Percentiles rank a stretch among this genome's conserved stretches.
Conservation (phyloP, 371 early-diverging fungal species). For the Mortierella sp. region DNA sequence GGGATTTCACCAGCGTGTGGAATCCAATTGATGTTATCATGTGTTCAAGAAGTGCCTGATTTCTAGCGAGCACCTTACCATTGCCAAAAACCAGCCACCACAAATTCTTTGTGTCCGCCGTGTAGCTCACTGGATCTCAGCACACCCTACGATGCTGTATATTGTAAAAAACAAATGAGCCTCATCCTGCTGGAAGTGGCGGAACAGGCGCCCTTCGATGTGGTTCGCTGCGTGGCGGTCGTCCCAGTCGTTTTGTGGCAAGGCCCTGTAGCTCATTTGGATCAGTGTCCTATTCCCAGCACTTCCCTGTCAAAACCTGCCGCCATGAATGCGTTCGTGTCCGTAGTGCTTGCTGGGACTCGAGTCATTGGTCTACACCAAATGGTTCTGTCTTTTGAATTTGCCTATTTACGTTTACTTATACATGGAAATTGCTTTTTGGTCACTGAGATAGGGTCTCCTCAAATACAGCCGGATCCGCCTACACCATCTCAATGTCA, state of each 20-base stretch:
- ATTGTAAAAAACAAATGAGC: constrained; percentile 9
- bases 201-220: constrained; percentile 22
- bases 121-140: constrained; percentile 17
- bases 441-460: not conserved
- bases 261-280: constrained; percentile 20
- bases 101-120: constrained; percentile 17
- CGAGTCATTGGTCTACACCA: constrained; percentile 11
- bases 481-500: not conserved
- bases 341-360: constrained; percentile 21
- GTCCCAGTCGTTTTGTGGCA: constrained; percentile 28
- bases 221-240: constrained; percentile 21
- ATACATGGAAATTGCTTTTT: not conserved
- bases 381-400: not conserved
- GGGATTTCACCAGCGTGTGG: constrained; percentile 18
- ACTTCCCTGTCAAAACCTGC: constrained; percentile 26
- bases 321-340: constrained; percentile 24
- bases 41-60: constrained; percentile 17
- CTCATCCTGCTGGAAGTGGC: constrained; percentile 21
- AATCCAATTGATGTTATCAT: constrained; percentile 20
- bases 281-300: constrained; percentile 9
- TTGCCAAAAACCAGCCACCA: constrained; percentile 22
- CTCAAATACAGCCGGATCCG: not conserved
- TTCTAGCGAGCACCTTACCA: constrained; percentile 24
- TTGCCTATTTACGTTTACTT: not conserved
- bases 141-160: constrained; percentile 12